Evolutionary conservation across 2,329 filamentous ascomycete species (phyloP).

Genomic region (Aureobasidium sp.): DNA sequence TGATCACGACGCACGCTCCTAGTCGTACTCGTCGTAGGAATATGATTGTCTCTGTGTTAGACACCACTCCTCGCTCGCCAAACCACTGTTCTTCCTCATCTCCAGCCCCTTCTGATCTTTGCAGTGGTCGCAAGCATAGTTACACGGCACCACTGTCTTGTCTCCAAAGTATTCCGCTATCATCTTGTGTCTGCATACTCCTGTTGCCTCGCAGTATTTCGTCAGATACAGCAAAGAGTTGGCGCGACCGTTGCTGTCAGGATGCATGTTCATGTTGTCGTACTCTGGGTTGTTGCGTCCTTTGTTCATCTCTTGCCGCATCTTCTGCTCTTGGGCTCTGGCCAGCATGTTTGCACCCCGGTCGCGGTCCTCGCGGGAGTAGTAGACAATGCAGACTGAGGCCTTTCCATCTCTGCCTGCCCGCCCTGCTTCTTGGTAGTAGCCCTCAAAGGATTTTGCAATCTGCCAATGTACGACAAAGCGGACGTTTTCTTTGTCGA

Average conservation of each 20-base stretch:
- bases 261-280: slow-evolving; percentile 34
- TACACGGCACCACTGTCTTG: slow-evolving; percentile 25
- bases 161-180: slow-evolving; percentile 76
- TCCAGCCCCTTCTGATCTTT: slow-evolving; percentile 35
- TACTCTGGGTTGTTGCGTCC: slow-evolving; percentile 28
- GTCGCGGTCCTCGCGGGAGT: slow-evolving; percentile 78
- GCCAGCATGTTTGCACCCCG: slow-evolving; percentile 51
- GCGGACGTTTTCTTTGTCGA: slow-evolving; percentile 88
- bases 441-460: slow-evolving; percentile 89
- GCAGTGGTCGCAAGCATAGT: slow-evolving; percentile 42
- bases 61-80: slow-evolving; percentile 42
- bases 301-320: slow-evolving; percentile 18
- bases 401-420: slow-evolving; percentile 86
- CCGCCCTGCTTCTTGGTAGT: slow-evolving; percentile 90
- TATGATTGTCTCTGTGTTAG: slow-evolving; percentile 38
- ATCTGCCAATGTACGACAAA: slow-evolving; percentile 94
- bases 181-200: slow-evolving; percentile 62
- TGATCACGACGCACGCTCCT: slow-evolving; percentile 15
- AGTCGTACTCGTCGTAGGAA: slow-evolving; percentile 26
- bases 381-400: slow-evolving; percentile 80
- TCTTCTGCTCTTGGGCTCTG: slow-evolving; percentile 31
- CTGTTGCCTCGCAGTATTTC: slow-evolving; percentile 70
- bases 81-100: slow-evolving; percentile 34
- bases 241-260: slow-evolving; percentile 31
- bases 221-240: slow-evolving; percentile 51